Conservation (phyloP, 441 rosid genomes). For the Brassica hybrid region DNA sequence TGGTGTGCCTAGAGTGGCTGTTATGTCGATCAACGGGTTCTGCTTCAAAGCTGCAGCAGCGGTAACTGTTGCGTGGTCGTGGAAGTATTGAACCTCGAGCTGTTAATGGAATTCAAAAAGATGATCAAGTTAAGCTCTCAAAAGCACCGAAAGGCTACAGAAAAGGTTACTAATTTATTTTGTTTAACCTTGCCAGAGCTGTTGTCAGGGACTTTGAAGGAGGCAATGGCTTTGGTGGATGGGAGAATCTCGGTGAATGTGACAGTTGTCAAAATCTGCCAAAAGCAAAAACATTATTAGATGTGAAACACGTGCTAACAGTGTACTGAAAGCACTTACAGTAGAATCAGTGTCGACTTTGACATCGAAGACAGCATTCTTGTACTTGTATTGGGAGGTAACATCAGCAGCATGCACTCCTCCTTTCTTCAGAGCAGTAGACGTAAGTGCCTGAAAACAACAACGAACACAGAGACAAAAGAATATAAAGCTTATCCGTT, state of each 20-base stretch:
- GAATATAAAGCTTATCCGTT: background rate
- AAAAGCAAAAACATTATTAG: constrained; percentile 8
- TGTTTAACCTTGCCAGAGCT: constrained; percentile 76
- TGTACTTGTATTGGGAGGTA: constrained; percentile 76
- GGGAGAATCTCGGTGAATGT: constrained; percentile 79
- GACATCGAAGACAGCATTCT: constrained; percentile 69
- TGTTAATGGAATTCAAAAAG: constrained; percentile 39
- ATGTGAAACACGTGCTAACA: constrained; percentile 4
- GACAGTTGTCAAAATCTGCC: constrained; percentile 73
- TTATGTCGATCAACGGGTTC: constrained; percentile 69
- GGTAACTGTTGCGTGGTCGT: constrained; percentile 79
- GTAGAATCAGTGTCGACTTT: constrained; percentile 82
- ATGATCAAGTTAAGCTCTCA: background rate
- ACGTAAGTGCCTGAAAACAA: constrained; percentile 69
- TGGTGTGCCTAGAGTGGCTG: constrained; percentile 88
- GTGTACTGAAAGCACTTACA: constrained; percentile 43
- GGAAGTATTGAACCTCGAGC: constrained; percentile 91
- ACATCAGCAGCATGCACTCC: constrained; percentile 79
- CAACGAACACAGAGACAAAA: constrained; percentile 1
- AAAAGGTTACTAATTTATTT: background rate
- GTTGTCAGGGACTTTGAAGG: constrained; percentile 80
- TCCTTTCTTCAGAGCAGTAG: constrained; percentile 78
- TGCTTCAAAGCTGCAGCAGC: constrained; percentile 71
- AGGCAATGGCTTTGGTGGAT: constrained; percentile 76
- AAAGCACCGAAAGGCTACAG: background rate